Base-by-base conservation (phyloP, 108 stramenopile genomes). In the Ochromonas danica region DNA sequence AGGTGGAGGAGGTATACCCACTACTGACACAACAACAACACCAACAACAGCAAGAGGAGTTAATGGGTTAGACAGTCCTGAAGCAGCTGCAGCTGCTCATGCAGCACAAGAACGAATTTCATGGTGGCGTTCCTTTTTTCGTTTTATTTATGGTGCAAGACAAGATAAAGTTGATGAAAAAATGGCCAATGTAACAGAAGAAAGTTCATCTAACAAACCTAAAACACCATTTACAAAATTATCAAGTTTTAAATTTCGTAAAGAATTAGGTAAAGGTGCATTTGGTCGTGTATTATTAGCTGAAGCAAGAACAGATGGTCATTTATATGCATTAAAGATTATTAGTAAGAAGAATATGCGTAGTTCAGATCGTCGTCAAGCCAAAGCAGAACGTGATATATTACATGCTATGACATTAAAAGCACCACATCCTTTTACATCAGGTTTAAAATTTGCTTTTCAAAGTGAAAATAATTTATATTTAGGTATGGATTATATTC, bases 381-480 rank as follows among this genome's bases (percentile, higher is more conserved):
- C 72, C 6, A 75, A 57, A 41, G 72, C 72, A 10, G 72, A 75
- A 33, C 72, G 72, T 60, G 72, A 75, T 75, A 75, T 75, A 6
- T 60, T 75, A 36, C 31, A 33, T 41, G 72, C 72, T 10, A 75
- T 75, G 72, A 33, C 72, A 27, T 33, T 30, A 22, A 75, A 60
- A 31, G 36, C 72, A 6, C 72, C 72, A 28, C 72, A 75, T 60
- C 72, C 72, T 42, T 75, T 75, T 36, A 75, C 72, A 27, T 57
- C 72, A 41, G 72, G 72, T 36, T 25, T 75, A 6, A 75, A 75
- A 60, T 75, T 75, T 75, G 72, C 72, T 31, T 75, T 75, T 75
- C 72, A 75, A 60, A 75, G 72, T 75, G 72, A 75, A 33, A 75
- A 75, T 36, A 75, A 75, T 41, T 33, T 75, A 27, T 75, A 75